Percentiles rank a stretch among this genome's conserved stretches.
phyloP scores from a whole-genome alignment of 345 rosid species.

The Combretum micranthum region DNA sequence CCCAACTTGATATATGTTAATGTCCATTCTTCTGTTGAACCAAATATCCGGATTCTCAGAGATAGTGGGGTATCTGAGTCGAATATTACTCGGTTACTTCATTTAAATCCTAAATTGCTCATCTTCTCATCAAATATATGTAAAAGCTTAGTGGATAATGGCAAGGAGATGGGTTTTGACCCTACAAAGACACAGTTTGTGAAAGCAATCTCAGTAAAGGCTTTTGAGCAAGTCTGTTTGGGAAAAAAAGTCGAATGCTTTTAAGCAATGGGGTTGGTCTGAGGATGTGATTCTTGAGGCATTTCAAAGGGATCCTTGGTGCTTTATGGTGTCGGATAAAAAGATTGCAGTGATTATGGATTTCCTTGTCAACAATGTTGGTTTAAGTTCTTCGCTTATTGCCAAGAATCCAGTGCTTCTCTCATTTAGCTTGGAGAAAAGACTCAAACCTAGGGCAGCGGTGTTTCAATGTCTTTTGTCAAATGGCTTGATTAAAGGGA shows the following conservation, averaged over 20 bases:
- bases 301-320: constrained; percentile 16
- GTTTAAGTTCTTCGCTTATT: constrained; percentile 9
- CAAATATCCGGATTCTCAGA: constrained; percentile 7
- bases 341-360: constrained; percentile 17
- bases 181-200: constrained; percentile 12
- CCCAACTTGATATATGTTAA: background rate
- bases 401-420: constrained; percentile 5
- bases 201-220: constrained; percentile 1
- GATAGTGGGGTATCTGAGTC: constrained; percentile 19
- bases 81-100: constrained; percentile 3
- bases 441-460: constrained; percentile 25
- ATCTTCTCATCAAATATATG: background rate
- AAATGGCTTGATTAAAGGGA: constrained; percentile 15
- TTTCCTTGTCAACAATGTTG: constrained; percentile 20
- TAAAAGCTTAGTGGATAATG: constrained; percentile 10
- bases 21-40: background rate
- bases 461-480: constrained; percentile 16
- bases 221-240: constrained; percentile 5
- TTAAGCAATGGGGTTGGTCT: constrained; percentile 15
- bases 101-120: background rate
- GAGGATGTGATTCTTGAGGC: constrained; percentile 14
- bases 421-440: constrained; percentile 20
- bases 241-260: constrained; percentile 11
- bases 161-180: constrained; percentile 13
- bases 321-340: constrained; percentile 14